phyloP scores from a whole-genome alignment of 345 rosid species.

The Hevea brasiliensis region DNA sequence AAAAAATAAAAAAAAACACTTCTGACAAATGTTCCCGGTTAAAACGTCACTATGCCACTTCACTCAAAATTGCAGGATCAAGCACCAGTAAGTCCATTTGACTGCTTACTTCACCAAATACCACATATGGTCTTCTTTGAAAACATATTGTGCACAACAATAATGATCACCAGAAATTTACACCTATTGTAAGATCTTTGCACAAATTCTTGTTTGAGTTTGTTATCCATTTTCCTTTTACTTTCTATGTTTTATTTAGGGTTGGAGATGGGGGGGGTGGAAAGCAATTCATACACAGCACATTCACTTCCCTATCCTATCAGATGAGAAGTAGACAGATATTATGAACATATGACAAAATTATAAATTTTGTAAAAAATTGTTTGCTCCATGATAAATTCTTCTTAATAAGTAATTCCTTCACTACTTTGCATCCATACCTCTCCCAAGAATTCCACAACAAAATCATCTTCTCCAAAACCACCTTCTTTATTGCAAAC shows the following conservation, averaged over 20 bases:
- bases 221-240: neutral
- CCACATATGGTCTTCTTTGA: neutral
- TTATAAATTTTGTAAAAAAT: neutral
- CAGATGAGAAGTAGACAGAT: neutral
- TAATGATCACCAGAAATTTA: no score
- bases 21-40: neutral
- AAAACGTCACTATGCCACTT: neutral
- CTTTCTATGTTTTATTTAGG: neutral
- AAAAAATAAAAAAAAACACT: neutral
- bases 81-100: neutral
- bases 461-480: conserved; percentile 91
- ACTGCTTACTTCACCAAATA: neutral
- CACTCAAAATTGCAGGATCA: neutral
- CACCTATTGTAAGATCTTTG: neutral
- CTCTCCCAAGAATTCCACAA: conserved; percentile 99
- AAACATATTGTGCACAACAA: neutral
- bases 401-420: neutral
- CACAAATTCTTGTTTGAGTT: neutral
- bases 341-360: neutral
- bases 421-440: conserved; percentile 43
- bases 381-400: neutral
- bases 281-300: neutral
- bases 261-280: neutral
- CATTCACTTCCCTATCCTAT: neutral
- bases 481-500: conserved; percentile 97